Conservation (phyloP, 78 protist genomes). For the Dictyostelium firmibasis region DNA sequence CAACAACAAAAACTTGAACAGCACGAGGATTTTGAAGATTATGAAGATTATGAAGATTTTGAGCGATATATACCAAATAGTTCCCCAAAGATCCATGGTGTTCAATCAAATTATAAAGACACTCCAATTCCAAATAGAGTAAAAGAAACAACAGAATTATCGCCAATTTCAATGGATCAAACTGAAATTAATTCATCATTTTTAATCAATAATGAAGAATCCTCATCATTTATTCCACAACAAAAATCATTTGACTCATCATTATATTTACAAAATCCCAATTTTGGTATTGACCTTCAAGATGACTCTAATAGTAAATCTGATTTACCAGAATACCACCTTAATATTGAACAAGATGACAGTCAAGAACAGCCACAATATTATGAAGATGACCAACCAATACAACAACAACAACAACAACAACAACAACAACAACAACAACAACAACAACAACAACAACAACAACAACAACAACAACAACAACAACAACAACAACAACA, state of each 20-base stretch:
- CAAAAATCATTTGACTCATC: conserved; percentile 1
- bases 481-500: not conserved
- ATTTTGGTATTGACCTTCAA: not conserved
- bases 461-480: not conserved
- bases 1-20: not conserved
- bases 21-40: too few relatives aligned
- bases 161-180: not conserved
- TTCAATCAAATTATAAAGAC: not conserved
- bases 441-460: not conserved
- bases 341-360: not conserved
- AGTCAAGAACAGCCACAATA: not conserved
- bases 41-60: not conserved
- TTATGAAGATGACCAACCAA: not conserved
- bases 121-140: not conserved
- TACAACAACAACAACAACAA: not conserved
- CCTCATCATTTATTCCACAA: not conserved
- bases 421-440: not conserved
- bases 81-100: not conserved
- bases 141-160: not conserved
- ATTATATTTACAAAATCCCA: not conserved
- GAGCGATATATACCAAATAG: not conserved
- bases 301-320: not conserved
- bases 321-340: not conserved
- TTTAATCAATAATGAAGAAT: not conserved
- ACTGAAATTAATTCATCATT: not conserved